A percentile compares a stretch with the other conserved stretches of the same genome.
phyloP scores from a whole-genome alignment of 371 early-diverging fungal genomes.

The Blakeslea trispora region DNA sequence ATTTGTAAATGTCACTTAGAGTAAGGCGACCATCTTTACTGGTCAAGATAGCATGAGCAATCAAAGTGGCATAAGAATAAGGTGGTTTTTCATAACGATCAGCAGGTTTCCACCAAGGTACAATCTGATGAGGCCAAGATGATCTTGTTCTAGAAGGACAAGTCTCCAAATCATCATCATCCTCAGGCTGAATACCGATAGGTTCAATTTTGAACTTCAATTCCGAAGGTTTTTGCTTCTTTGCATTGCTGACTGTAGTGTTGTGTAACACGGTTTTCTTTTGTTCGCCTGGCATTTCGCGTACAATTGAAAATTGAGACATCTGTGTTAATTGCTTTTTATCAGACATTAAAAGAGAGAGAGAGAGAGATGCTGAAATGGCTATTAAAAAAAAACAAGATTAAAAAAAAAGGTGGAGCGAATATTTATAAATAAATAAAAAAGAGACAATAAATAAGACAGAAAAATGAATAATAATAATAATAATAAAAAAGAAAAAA shows the following conservation, averaged over 20 bases:
- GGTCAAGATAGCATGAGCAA: constrained; percentile 87
- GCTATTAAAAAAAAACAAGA: not conserved
- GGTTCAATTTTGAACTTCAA: constrained; percentile 44
- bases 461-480: not conserved
- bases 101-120: constrained; percentile 50
- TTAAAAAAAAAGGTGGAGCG: constrained; percentile 2
- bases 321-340: constrained; percentile 15
- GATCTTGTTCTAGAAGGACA: constrained; percentile 44
- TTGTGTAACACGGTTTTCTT: not conserved
- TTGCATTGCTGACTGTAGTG: not conserved
- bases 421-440: constrained; percentile 1
- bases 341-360: constrained; percentile 13
- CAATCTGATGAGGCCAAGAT: constrained; percentile 43
- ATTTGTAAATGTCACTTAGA: constrained; percentile 91
- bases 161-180: constrained; percentile 48
- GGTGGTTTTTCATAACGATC: constrained; percentile 73
- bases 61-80: constrained; percentile 90
- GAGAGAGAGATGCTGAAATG: not conserved
- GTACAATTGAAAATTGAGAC: constrained; percentile 33
- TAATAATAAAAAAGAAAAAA: not conserved
- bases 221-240: constrained; percentile 23
- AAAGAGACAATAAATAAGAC: constrained; percentile 5
- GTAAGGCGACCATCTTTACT: constrained; percentile 78
- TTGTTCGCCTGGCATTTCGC: constrained; percentile 23
- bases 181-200: constrained; percentile 42